phyloP scores from a whole-genome alignment of 2,329 filamentous ascomycete species.

The Nigrospora sphaerica region DNA sequence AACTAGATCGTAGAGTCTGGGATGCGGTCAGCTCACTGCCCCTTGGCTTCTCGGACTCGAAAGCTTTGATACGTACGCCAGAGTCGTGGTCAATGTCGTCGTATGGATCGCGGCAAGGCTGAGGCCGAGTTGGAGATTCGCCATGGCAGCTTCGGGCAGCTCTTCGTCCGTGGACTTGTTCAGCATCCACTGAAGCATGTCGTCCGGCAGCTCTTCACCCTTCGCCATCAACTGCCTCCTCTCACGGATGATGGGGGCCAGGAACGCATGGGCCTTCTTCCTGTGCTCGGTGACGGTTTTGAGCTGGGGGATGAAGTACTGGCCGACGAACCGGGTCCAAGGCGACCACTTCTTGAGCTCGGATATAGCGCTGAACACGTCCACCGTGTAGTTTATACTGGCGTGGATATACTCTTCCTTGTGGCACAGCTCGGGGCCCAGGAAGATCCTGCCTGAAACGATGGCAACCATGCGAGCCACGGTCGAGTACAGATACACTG shows the following conservation, averaged over 20 bases:
- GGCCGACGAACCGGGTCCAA: constrained; percentile 26
- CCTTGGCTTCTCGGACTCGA: background rate
- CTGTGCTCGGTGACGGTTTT: constrained; percentile 23
- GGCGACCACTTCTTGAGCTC: constrained; percentile 12
- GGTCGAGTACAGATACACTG: constrained; percentile 29
- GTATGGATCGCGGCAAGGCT: constrained; percentile 44
- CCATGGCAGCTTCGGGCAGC: constrained; percentile 22
- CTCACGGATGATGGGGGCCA: constrained; percentile 20
- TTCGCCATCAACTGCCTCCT: constrained; percentile 15
- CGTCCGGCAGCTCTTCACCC: constrained; percentile 26
- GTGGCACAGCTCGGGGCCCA: constrained; percentile 38
- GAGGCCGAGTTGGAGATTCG: constrained; percentile 31
- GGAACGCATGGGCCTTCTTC: constrained; percentile 23
- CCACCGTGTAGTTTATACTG: constrained; percentile 39
- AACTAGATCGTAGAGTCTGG: constrained; percentile 39
- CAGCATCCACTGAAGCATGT: constrained; percentile 39
- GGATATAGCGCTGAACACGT: constrained; percentile 27
- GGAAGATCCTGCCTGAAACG: constrained; percentile 38
- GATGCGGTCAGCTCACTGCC: background rate
- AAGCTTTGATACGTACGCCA: constrained; percentile 20
- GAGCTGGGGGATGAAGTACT: constrained; percentile 24
- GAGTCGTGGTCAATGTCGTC: constrained; percentile 33
- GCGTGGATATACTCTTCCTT: constrained; percentile 35
- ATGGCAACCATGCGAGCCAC: constrained; percentile 38
- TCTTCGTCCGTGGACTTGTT: constrained; percentile 23